phyloP scores from a whole-genome alignment of 2,329 filamentous ascomycete genomes.

The Juglanconis sp. region DNA sequence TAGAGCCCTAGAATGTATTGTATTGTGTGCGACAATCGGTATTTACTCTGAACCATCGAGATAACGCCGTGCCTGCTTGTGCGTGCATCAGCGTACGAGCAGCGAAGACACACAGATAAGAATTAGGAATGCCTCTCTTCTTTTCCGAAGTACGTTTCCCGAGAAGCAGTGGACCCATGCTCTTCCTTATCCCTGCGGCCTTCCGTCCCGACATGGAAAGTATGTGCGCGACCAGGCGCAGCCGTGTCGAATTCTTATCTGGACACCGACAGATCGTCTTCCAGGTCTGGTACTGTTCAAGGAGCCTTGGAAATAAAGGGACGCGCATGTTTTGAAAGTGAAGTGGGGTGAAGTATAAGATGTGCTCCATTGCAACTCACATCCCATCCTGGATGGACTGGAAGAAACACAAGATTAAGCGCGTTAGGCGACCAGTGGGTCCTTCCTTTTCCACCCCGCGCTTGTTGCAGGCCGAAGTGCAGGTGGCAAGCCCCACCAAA shows the following conservation, averaged over 20 bases:
- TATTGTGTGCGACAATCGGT: neutral
- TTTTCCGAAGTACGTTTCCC: neutral
- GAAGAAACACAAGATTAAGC: too few species aligned
- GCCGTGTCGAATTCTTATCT: neutral
- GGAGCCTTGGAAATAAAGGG: too few species aligned
- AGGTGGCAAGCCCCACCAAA: neutral
- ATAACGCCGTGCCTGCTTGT: neutral
- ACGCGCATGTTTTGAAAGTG: too few species aligned
- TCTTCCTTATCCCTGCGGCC: neutral
- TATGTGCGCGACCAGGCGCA: neutral
- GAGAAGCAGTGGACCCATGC: neutral
- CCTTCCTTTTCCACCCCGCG: neutral
- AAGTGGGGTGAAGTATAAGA: too few species aligned
- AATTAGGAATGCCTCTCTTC: neutral
- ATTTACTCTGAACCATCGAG: neutral
- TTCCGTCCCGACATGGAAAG: neutral
- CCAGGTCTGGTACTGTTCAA: too few species aligned
- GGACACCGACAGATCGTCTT: too few species aligned
- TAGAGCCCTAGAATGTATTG: neutral
- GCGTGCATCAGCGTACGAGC: neutral
- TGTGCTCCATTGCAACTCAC: too few species aligned
- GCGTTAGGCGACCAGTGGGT: too few species aligned
- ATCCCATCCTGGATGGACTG: too few species aligned
- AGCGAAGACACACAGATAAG: neutral
- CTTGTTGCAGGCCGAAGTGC: neutral